Base-by-base conservation (phyloP, 106 monocot genomes). In the Platanthera guangdongensis region DNA sequence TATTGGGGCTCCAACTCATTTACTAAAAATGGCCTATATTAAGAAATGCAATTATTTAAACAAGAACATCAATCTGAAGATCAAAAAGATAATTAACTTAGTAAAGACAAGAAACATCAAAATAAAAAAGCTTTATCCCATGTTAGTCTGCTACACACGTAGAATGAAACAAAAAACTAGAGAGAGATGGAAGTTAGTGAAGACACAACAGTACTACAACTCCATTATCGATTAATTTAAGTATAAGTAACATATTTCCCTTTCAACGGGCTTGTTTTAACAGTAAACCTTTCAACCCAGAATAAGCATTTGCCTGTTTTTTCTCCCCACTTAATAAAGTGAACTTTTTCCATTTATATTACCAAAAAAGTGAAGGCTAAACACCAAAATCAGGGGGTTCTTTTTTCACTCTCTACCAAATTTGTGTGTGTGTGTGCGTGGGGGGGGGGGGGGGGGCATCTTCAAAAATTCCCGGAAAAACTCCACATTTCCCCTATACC, bases 1-100 rank as follows among this genome's bases (percentile, higher is more conserved):
- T 99, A 82, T 76, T 99, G 97, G 25, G 85, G 85, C 83, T 99
- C 87, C 87, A 99, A 81, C 79, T 92, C 94, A 85, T 99, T 99
- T 78, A 99, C 94, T 73, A 99, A 79, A 72, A 90, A 99, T 18
- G 97, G 94, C 90, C 97, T 99, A 76, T 48, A 51, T 51, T 51
- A 72, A 8, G 6, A 72, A 47, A 47, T 70, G 15, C 46, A 70
- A 39, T 39, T 13, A 22, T 4, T 8, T 39, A 30, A 67, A 60
- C 59, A 60, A 60, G 59, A 60, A 60, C 21, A 60, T 21, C 18
- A 60, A 60, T 60, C 19, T 60, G 21, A 60, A 7, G 19, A 60
- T 21, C 59, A 57, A 57, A 57, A 39, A 57, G 15, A 57, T 57
- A n/a, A 57, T 57, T 57, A n/a, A 57, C 4, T 6, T 57, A 57